Conservation (phyloP, 2,329 filamentous ascomycete species). For the Ilyonectria sp. region DNA sequence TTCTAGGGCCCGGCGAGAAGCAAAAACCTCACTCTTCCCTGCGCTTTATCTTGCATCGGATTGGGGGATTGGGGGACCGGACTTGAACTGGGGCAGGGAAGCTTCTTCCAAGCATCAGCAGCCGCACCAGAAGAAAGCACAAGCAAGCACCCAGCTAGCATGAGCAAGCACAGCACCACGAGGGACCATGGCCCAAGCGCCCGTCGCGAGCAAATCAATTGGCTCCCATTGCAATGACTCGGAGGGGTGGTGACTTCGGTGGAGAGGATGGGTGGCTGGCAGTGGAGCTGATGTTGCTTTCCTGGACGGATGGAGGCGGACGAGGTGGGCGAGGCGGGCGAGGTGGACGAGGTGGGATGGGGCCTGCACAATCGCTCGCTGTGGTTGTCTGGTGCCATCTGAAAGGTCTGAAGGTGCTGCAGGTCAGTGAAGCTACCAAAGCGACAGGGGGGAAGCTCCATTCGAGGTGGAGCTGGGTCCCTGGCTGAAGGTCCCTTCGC, state of each 20-base stretch:
- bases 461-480: constrained; percentile 44
- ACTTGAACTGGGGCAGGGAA: constrained; percentile 35
- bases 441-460: constrained; percentile 47
- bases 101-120: constrained; percentile 40
- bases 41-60: constrained; percentile 33
- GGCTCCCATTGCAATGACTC: constrained; percentile 51
- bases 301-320: constrained; percentile 41
- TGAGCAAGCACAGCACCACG: constrained; percentile 42
- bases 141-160: constrained; percentile 28
- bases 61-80: constrained; percentile 32
- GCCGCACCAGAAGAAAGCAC: constrained; percentile 34
- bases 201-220: constrained; percentile 48
- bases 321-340: constrained; percentile 20
- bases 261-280: constrained; percentile 38
- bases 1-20: constrained; percentile 44
- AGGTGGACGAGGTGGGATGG: constrained; percentile 22
- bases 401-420: constrained; percentile 37
- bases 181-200: constrained; percentile 45
- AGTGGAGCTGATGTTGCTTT: constrained; percentile 34
- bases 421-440: constrained; percentile 43
- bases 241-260: constrained; percentile 43
- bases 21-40: constrained; percentile 38
- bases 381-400: constrained; percentile 34
- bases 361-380: constrained; percentile 28
- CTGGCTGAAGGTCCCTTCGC: constrained; percentile 42